Conservation (phyloP, 768 basidiomycete species). For the Auricularia auricula-judae region DNA sequence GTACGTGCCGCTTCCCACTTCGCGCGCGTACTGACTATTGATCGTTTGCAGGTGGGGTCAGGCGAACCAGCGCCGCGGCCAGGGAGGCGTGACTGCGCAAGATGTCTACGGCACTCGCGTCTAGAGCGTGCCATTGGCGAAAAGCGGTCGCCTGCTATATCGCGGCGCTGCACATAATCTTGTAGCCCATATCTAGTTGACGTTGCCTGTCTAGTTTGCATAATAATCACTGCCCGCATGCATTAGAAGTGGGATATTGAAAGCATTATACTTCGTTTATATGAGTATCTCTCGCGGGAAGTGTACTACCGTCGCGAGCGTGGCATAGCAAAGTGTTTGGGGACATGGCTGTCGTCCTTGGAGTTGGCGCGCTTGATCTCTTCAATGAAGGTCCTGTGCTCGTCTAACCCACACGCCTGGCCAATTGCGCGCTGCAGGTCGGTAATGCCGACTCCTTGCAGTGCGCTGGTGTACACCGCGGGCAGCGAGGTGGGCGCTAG, state of each 20-base stretch:
- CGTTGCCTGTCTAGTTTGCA: no score
- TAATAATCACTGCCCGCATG: no score
- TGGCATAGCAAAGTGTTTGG: no score
- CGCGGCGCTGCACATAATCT: no score
- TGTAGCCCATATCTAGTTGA: no score
- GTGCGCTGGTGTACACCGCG: slow-evolving; percentile 1
- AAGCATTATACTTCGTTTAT: no score
- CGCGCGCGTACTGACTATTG: slow-evolving; percentile 1
- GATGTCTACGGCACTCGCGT: slow-evolving; percentile 69
- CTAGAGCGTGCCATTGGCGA: slow-evolving; percentile 1
- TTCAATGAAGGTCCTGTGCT: background rate
- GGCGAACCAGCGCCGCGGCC: slow-evolving; percentile 75
- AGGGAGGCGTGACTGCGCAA: slow-evolving; percentile 61
- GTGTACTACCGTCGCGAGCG: no score
- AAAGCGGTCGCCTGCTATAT: no score
- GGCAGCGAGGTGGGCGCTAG: slow-evolving; percentile 50
- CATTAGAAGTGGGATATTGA: no score
- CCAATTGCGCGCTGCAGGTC: background rate
- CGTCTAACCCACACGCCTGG: background rate
- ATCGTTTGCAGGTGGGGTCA: slow-evolving; percentile 60
- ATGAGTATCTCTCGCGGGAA: no score
- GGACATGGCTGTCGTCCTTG: no score
- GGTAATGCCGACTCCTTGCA: background rate
- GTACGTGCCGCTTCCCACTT: slow-evolving; percentile 31
- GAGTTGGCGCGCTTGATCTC: background rate